Base-by-base conservation (phyloP, 805 yeast genomes). In the Teunomyces tritomae region DNA sequence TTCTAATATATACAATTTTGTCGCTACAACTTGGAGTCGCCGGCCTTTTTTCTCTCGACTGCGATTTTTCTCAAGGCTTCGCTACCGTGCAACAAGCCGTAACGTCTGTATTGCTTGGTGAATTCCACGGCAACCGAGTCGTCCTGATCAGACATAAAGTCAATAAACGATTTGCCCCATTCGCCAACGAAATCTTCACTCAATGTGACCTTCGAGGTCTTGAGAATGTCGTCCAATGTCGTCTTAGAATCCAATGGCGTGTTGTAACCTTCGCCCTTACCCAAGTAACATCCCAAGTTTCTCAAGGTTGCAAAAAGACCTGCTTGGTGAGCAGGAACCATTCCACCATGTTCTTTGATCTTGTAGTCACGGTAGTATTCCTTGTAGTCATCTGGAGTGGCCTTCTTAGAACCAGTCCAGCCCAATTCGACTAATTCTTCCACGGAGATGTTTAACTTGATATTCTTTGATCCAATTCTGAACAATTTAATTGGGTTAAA, bases 371-470 rank as follows among this genome's bases (percentile, higher is more conserved):
- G 82, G 74, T 82, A 85, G 58, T 70, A 75, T 51, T 83, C 85
- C 58, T 79, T 80, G 76, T 85, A 92, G 53, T 82, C 89, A 34
- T 81, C 85, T 26, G 81, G 70, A 16, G 84, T 77, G 10, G 85
- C 85, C 56, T 84, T 83, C 65, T 84, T 85, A 20, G 94, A 78
- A 46, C 97, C 96, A n/a, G 97, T 89, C 98, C 98, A 94, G 43
- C 98, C 98, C 55, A 91, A 70, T 3, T 68, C 66, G 29, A 82
- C 55, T 57, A 91, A 76, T 49, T 78, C 73, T 13, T 84, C 89
- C 51, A 73, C 73, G 43, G 79, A 70, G 48, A 73, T 59, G n/a
- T 65, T 60, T 30, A 49, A 49, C 45, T 58, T 57, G 41, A 74
- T 56, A 10, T 57, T 61, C 5, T 67, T 57, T 9, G 66, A 49